Base-by-base conservation (phyloP, 179 eudicot species). In the Pouteria campechiana region DNA sequence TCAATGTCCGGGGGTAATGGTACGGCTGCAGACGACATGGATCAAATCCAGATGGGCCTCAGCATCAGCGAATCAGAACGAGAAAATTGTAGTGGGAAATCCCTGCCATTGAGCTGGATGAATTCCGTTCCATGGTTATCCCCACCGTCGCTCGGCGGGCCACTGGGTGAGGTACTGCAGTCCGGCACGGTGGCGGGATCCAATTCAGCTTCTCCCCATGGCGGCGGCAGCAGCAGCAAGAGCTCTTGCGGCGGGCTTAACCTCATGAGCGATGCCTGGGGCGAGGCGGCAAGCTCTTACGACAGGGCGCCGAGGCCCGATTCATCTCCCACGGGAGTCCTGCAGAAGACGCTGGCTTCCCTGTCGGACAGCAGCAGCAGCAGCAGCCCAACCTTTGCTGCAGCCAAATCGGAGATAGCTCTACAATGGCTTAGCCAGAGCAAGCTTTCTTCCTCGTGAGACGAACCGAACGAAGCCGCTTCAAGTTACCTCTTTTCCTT, bases 151-250 rank as follows among this genome's bases (percentile, higher is more conserved):
- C 68, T 70, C 0, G 93, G 96, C 25, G 93, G 93, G 15, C 96
- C 96, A 2, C 51, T 86, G 11, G 96, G 80, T 3, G 96, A 86
- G 65, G 92, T 63, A 6, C 46, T 86, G n/a, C 48, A 67, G 23
- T 68, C 80, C 0, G 49, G 57, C n/a, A 16, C 37, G 9, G 24
- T 33, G 5, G 32, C 38, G 1, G 20, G 24, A 23, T 34, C 57
- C 0, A 21, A 28, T 30, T 41, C 56, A 20, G 40, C 56, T 27
- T 50, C 56, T 5, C 48, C 63, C 19, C 52, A 49, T 25, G 33
- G 46, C 5, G 63, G 42, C 28, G 55, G 64, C 3, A 15, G 65
- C 2, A 65, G 70, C 9, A n/a, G n/a, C n/a, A n/a, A n/a, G n/a
- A n/a, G n/a, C n/a, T n/a, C n/a, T n/a, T n/a, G n/a, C n/a, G n/a